A percentile compares a stretch with the other conserved stretches of the same genome.
Evolutionary conservation across 202 grass and related monocot species (phyloP).

Genomic region (Setaria viridis): DNA sequence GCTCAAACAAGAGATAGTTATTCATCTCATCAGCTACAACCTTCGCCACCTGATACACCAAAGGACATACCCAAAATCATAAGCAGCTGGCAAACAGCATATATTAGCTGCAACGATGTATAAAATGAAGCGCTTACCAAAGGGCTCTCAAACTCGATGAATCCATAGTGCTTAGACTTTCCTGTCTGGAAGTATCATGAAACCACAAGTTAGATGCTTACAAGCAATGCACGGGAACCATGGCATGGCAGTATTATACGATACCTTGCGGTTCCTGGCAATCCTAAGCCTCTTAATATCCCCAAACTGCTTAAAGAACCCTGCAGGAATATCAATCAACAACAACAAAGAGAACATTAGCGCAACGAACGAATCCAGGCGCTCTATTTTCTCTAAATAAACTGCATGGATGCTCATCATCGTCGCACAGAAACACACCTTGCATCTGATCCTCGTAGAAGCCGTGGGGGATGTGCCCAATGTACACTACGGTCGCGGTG

Average conservation of each 20-base stretch:
- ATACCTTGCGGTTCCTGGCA: slow-evolving; percentile 79
- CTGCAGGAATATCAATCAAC: slow-evolving; percentile 25
- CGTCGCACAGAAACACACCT: slow-evolving; percentile 39
- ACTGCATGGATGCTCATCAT: neutral
- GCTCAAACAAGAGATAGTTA: slow-evolving; percentile 94
- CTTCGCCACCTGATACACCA: slow-evolving; percentile 70
- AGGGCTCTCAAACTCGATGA: slow-evolving; percentile 91
- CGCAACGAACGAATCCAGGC: neutral
- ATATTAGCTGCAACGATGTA: neutral
- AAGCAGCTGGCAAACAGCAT: neutral
- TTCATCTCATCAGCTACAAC: slow-evolving; percentile 93
- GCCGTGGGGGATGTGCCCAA: slow-evolving; percentile 92
- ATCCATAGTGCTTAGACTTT: slow-evolving; percentile 98
- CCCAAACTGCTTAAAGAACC: slow-evolving; percentile 94
- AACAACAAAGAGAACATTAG: neutral
- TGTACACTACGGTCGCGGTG: slow-evolving; percentile 77
- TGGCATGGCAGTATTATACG: neutral
- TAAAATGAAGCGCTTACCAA: slow-evolving; percentile 50
- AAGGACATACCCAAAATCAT: slow-evolving; percentile 20
- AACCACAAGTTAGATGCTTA: slow-evolving; percentile 18
- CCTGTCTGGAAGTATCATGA: slow-evolving; percentile 66
- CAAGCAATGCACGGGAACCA: neutral
- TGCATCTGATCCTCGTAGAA: slow-evolving; percentile 98
- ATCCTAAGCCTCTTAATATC: slow-evolving; percentile 79
- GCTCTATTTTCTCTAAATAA: neutral